A percentile compares a stretch with the other conserved stretches of the same genome.
Conservation (phyloP, 768 basidiomycete genomes). For the Sarcomyxa edulis region DNA sequence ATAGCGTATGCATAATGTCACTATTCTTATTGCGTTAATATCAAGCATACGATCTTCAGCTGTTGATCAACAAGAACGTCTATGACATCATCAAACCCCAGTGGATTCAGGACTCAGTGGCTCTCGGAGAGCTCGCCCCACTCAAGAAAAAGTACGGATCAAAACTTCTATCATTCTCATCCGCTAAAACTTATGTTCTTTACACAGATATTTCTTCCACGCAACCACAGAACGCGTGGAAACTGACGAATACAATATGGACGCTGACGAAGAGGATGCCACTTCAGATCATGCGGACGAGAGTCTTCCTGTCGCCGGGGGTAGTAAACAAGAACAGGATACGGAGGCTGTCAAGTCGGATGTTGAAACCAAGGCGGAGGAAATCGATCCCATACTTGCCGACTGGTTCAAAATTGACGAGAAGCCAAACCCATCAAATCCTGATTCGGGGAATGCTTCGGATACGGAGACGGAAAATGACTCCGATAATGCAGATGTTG, state of each 20-base stretch:
- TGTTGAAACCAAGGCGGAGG: slow-evolving; percentile 19
- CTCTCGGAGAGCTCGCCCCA: slow-evolving; percentile 47
- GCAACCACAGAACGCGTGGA: slow-evolving; percentile 48
- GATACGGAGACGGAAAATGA: slow-evolving; percentile 64
- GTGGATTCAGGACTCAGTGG: slow-evolving; percentile 82
- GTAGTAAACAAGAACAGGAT: too few species aligned
- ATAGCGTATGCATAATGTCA: not conserved
- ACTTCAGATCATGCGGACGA: too few species aligned
- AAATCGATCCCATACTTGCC: slow-evolving; percentile 42
- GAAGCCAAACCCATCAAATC: slow-evolving; percentile 16
- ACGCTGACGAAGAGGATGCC: slow-evolving; percentile 34
- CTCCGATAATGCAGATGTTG: slow-evolving; percentile 62
- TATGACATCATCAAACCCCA: slow-evolving; percentile 73
- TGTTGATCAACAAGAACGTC: slow-evolving; percentile 63
- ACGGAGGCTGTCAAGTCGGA: not conserved
- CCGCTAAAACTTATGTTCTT: too few species aligned
- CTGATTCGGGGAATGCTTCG: slow-evolving; percentile 24
- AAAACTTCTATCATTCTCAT: not conserved
- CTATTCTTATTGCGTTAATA: slow-evolving; percentile 4
- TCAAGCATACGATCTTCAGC: slow-evolving; percentile 65
- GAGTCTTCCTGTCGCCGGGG: too few species aligned
- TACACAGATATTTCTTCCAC: slow-evolving; percentile 79
- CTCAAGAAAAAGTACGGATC: slow-evolving; percentile 58
- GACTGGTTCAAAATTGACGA: slow-evolving; percentile 61
- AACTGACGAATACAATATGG: slow-evolving; percentile 46